Percentiles rank a stretch among this genome's conserved stretches.
Evolutionary conservation across 2,329 filamentous ascomycete genomes (phyloP).

Genomic region (Clonostachys solani): DNA sequence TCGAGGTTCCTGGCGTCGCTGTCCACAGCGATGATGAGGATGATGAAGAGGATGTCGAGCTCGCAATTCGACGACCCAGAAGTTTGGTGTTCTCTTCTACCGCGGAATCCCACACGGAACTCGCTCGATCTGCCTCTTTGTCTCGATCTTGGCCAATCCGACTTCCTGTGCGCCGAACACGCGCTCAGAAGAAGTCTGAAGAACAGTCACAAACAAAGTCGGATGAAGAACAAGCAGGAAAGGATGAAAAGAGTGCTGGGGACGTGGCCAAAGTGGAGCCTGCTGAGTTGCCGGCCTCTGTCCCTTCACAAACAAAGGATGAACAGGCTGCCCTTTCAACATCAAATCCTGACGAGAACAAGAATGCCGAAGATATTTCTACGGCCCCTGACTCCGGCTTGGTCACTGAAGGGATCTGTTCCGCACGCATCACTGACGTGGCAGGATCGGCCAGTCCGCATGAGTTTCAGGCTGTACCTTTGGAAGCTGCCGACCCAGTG

Average conservation of each 20-base stretch:
- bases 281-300: too few species aligned
- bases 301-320: too few species aligned
- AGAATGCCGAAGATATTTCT: too few species aligned
- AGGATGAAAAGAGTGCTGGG: too few species aligned
- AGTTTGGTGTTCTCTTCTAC: conserved; percentile 28
- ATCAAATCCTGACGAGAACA: too few species aligned
- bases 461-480: conserved; percentile 42
- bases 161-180: neutral
- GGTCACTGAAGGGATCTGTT: conserved; percentile 37
- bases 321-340: too few species aligned
- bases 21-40: conserved; percentile 59
- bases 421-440: conserved; percentile 55
- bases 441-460: conserved; percentile 44
- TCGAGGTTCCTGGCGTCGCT: conserved; percentile 70
- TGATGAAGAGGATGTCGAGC: conserved; percentile 18
- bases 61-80: conserved; percentile 31
- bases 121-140: neutral
- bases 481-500: conserved; percentile 32
- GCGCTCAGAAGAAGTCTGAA: too few species aligned
- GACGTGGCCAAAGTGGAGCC: too few species aligned
- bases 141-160: neutral
- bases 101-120: neutral
- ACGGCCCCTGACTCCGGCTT: too few species aligned
- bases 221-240: too few species aligned
- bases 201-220: too few species aligned